These are phyloP conservation scores for Syncephalastrum racemosum DNA, from an alignment of 371 early-diverging fungal species.

Conservation along the genomic window DNA sequence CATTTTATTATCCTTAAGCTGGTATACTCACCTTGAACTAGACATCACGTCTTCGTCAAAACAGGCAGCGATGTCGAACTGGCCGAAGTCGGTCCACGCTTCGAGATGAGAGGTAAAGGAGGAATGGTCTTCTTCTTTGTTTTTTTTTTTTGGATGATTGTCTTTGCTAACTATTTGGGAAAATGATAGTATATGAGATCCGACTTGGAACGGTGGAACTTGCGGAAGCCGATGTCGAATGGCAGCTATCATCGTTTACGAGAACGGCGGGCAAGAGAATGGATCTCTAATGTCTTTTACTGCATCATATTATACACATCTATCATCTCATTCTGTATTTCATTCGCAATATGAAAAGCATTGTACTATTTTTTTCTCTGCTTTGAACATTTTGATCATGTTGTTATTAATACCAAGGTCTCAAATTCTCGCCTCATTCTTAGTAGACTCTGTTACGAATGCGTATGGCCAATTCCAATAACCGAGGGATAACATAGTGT, in stretches of 20 bases:
- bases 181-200: conserved; percentile 82
- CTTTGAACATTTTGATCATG: too few relatives aligned
- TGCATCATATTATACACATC: too few relatives aligned
- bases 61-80: conserved; percentile 87
- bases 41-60: conserved; percentile 95
- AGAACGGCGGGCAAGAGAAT: conserved; percentile 93
- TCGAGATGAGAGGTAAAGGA: conserved; percentile 90
- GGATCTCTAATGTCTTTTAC: conserved; percentile 51
- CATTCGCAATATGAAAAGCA: too few relatives aligned
- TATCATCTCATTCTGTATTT: too few relatives aligned
- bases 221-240: conserved; percentile 96
- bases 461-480: too few relatives aligned
- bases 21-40: conserved; percentile 14
- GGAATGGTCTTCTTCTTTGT: too few relatives aligned
- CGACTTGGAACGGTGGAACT: conserved; percentile 94
- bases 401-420: too few relatives aligned
- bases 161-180: background rate
- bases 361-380: too few relatives aligned
- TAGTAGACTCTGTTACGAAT: too few relatives aligned
- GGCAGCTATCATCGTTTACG: conserved; percentile 95
- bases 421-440: too few relatives aligned
- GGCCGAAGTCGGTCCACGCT: conserved; percentile 97
- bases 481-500: too few relatives aligned
- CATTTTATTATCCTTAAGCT: background rate
- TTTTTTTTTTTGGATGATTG: background rate